A percentile compares a stretch with the other conserved stretches of the same genome.
Evolutionary conservation across 192 early-diverging fungal species (phyloP).

Genomic region (Allomyces macrogynus): DNA sequence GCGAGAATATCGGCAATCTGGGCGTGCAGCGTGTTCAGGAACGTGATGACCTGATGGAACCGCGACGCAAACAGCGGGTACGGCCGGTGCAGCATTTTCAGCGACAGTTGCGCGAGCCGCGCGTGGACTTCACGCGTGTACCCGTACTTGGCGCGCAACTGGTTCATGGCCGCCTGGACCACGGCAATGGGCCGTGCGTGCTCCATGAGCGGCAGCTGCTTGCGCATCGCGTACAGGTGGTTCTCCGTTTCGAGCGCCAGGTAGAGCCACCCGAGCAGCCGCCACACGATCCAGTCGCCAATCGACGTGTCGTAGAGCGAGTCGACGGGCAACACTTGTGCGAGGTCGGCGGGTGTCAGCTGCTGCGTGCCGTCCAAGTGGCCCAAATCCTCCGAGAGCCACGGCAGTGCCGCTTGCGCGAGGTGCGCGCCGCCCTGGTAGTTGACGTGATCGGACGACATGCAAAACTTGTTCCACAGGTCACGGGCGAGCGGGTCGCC

Average conservation of each 20-base stretch:
- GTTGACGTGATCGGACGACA: too few species aligned
- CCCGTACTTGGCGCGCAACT: background rate
- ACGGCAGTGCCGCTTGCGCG: background rate
- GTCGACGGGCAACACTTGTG: background rate
- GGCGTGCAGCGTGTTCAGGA: background rate
- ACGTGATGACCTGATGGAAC: background rate
- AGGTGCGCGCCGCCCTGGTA: too few species aligned
- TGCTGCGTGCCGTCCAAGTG: background rate
- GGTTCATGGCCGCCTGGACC: background rate
- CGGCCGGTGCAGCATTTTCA: background rate
- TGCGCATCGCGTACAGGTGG: background rate
- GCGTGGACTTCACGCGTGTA: background rate
- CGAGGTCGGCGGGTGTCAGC: background rate
- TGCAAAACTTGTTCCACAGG: background rate
- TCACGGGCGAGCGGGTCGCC: background rate
- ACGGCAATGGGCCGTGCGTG: background rate
- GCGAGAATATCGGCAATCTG: background rate
- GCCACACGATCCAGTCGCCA: conserved; percentile 1
- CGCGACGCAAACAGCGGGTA: conserved; percentile 1
- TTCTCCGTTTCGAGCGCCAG: background rate
- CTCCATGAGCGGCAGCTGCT: background rate
- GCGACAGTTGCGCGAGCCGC: background rate
- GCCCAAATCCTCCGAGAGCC: background rate
- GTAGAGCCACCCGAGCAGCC: background rate
- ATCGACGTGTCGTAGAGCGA: background rate